These are phyloP conservation scores for Maudiozyma barnettii DNA, from an alignment of 805 yeast species.

Conservation along the genomic window DNA sequence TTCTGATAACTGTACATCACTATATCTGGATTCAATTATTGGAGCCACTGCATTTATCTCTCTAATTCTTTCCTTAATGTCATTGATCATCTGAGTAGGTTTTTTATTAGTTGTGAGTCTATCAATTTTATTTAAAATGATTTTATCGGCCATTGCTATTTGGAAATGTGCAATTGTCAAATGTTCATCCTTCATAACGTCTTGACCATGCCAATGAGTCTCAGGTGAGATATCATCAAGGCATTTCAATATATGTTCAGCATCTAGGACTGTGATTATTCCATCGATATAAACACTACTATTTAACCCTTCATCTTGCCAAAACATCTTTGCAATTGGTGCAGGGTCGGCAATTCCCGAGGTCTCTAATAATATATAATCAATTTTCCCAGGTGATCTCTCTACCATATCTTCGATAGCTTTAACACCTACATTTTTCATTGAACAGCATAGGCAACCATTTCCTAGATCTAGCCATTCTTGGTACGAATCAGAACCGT, in stretches of 20 bases:
- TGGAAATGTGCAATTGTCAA: conserved; percentile 82
- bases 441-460: conserved; percentile 95
- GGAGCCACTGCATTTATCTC: conserved; percentile 63
- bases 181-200: conserved; percentile 32
- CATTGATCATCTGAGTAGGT: conserved; percentile 11
- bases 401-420: conserved; percentile 86
- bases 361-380: conserved; percentile 86
- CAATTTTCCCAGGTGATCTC: conserved; percentile 62
- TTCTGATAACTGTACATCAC: conserved; percentile 55
- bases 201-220: conserved; percentile 55
- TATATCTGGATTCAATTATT: conserved; percentile 55
- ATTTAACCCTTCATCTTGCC: conserved; percentile 86
- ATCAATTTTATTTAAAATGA: conserved; percentile 75
- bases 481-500: conserved; percentile 47
- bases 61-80: conserved; percentile 29
- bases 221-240: conserved; percentile 53
- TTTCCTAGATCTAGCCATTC: conserved; percentile 97
- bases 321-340: conserved; percentile 93
- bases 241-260: conserved; percentile 53
- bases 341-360: conserved; percentile 98
- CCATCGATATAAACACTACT: conserved; percentile 87
- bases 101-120: conserved; percentile 13
- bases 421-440: conserved; percentile 86
- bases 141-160: conserved; percentile 79
- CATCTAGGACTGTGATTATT: conserved; percentile 78